Conservation (phyloP, 2,329 filamentous ascomycete species). For the Sclerotinia sclerotiorum region DNA sequence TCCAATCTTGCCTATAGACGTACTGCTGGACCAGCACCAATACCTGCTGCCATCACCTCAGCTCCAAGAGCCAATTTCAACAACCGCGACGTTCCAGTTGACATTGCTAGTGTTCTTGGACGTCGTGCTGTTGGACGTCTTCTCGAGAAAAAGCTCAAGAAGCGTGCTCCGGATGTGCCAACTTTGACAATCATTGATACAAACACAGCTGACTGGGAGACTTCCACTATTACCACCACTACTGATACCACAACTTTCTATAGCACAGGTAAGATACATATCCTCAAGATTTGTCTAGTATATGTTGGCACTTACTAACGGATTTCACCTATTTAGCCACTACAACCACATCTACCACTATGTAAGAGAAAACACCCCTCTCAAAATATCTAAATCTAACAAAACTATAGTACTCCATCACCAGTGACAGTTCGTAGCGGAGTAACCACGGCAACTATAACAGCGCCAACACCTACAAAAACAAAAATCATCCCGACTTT, state of each 20-base stretch:
- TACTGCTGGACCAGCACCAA: background rate
- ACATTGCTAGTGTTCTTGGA: conserved; percentile 15
- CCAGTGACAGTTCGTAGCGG: conserved; percentile 15
- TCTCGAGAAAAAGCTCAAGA: conserved; percentile 18
- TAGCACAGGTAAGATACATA: conserved; percentile 14
- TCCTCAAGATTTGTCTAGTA: too few species aligned
- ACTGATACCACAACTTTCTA: conserved; percentile 19
- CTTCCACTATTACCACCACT: conserved; percentile 14
- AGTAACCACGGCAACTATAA: conserved; percentile 13
- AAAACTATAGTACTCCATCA: conserved; percentile 13
- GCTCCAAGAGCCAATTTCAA: conserved; percentile 5
- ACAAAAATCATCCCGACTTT: conserved; percentile 6
- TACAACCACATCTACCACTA: background rate
- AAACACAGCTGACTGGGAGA: conserved; percentile 18
- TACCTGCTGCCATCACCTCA: conserved; percentile 3
- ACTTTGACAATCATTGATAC: conserved; percentile 19
- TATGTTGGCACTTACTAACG: background rate
- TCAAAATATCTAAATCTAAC: background rate
- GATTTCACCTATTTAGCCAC: background rate
- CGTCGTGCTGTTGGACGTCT: conserved; percentile 19
- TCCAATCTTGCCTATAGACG: background rate
- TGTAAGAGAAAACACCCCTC: background rate
- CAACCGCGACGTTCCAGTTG: conserved; percentile 10
- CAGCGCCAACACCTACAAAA: conserved; percentile 16
- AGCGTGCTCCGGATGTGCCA: conserved; percentile 22